A percentile compares a stretch with the other conserved stretches of the same genome.
Conservation (phyloP, 768 basidiomycete species). For the Pluteus cervinus region DNA sequence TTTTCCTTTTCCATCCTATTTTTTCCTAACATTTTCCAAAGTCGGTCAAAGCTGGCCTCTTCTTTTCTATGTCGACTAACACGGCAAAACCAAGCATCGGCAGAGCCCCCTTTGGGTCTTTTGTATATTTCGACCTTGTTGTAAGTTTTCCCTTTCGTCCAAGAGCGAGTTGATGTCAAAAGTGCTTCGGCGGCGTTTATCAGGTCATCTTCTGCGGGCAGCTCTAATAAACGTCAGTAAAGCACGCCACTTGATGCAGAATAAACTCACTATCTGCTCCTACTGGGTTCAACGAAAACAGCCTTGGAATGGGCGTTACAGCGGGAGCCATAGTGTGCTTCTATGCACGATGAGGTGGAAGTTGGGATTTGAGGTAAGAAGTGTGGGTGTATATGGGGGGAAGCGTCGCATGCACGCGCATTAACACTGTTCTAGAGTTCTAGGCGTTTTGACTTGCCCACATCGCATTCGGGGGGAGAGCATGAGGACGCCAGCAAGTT, state of each 20-base stretch:
- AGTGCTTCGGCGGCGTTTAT: constrained; percentile 37
- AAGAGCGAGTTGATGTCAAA: constrained; percentile 36
- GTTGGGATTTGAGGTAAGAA: too few species aligned
- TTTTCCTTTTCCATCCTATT: constrained; percentile 51
- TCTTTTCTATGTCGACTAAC: constrained; percentile 39
- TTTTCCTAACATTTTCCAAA: constrained; percentile 51
- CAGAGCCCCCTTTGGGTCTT: constrained; percentile 26
- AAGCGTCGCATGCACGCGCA: too few species aligned
- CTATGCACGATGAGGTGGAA: too few species aligned
- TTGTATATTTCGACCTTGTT: constrained; percentile 36
- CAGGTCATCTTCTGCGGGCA: constrained; percentile 43
- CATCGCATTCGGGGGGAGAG: too few species aligned
- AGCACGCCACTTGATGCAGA: background rate
- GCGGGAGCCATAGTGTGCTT: too few species aligned
- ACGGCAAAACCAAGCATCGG: constrained; percentile 44
- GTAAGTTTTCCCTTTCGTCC: constrained; percentile 48
- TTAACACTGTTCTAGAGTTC: too few species aligned
- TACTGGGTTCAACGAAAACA: too few species aligned
- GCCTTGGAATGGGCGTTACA: too few species aligned
- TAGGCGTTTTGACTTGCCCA: too few species aligned
- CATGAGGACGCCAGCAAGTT: too few species aligned
- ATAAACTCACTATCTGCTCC: background rate
- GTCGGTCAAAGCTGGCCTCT: constrained; percentile 50
- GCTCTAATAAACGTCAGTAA: constrained; percentile 22
- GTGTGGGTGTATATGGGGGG: too few species aligned